Percentiles rank a stretch among this genome's conserved stretches.
phyloP scores from a whole-genome alignment of 345 rosid species.

The Anacardium occidentale region DNA sequence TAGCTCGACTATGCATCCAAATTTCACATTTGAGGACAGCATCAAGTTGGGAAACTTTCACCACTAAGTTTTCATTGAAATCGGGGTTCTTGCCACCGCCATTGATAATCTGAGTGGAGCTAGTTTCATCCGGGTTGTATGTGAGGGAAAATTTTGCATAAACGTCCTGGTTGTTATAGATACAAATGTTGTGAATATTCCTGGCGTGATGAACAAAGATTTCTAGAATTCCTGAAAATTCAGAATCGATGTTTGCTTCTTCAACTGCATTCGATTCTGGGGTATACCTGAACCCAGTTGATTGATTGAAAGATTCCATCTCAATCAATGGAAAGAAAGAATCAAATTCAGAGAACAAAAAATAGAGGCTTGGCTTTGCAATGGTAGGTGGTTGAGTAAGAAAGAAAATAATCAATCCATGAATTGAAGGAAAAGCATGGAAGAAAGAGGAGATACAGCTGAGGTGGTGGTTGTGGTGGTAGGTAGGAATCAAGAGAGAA shows the following conservation, averaged over 20 bases:
- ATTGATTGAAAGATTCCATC: conserved; percentile 58
- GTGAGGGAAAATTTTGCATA: conserved; percentile 95
- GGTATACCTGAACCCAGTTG: conserved; percentile 44
- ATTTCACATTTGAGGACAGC: conserved; percentile 94
- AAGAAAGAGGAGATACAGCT: conserved; percentile 24
- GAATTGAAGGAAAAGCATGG: conserved; percentile 45
- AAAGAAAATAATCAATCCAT: conserved; percentile 31
- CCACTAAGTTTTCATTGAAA: conserved; percentile 61
- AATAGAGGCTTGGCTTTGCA: conserved; percentile 7
- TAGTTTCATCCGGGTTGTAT: conserved; percentile 75
- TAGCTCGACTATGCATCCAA: conserved; percentile 89
- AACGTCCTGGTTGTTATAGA: conserved; percentile 94
- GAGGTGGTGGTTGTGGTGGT: conserved; percentile 37
- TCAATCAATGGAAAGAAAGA: neutral
- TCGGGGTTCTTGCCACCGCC: conserved; percentile 93
- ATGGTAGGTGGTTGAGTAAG: conserved; percentile 18
- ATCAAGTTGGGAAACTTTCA: conserved; percentile 58
- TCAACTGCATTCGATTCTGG: conserved; percentile 28
- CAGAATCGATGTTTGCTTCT: conserved; percentile 39
- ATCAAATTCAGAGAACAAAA: neutral
- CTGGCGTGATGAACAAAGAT: conserved; percentile 84
- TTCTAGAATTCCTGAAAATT: conserved; percentile 59
- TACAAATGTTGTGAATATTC: conserved; percentile 96
- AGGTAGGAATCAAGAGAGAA: conserved; percentile 33
- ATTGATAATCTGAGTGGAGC: conserved; percentile 69